These are phyloP conservation scores for Chlamydomonas asymmetrica DNA, from an alignment of 139 green algal species.

Conservation along the genomic window DNA sequence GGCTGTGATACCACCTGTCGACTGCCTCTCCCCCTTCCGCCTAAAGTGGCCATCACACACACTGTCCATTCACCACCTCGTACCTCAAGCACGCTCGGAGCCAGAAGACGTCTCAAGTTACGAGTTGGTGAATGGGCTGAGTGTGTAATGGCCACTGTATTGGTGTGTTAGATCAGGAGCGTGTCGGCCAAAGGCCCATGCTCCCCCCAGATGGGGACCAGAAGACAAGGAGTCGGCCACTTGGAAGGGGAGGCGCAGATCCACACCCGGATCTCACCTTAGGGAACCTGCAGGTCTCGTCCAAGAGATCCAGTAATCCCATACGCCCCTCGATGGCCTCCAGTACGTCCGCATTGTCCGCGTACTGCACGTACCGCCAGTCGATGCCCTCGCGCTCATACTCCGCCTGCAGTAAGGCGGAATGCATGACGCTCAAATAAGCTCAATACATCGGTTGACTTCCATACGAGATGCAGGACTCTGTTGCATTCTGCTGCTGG, in stretches of 20 bases:
- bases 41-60: no score
- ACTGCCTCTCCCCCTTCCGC: no score
- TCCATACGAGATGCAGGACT: no score
- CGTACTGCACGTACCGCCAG: slow-evolving; percentile 98
- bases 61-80: neutral
- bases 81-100: neutral
- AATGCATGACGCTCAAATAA: no score
- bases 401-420: slow-evolving; percentile 86
- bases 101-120: neutral
- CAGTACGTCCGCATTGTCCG: slow-evolving; percentile 97
- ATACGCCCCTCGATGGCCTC: slow-evolving; percentile 90
- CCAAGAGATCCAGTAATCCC: slow-evolving; percentile 94
- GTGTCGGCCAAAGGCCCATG: no score
- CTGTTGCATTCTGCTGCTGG: no score
- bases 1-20: no score
- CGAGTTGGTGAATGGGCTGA: neutral
- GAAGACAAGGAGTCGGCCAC: no score
- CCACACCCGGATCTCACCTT: slow-evolving; percentile 10
- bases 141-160: no score
- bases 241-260: neutral
- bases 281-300: slow-evolving; percentile 86
- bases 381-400: slow-evolving; percentile 97
- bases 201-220: no score
- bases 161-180: no score
- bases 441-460: no score